A percentile compares a stretch with the other conserved stretches of the same genome.
phyloP scores from a whole-genome alignment of 306 rosid genomes.

The Pueraria montana region DNA sequence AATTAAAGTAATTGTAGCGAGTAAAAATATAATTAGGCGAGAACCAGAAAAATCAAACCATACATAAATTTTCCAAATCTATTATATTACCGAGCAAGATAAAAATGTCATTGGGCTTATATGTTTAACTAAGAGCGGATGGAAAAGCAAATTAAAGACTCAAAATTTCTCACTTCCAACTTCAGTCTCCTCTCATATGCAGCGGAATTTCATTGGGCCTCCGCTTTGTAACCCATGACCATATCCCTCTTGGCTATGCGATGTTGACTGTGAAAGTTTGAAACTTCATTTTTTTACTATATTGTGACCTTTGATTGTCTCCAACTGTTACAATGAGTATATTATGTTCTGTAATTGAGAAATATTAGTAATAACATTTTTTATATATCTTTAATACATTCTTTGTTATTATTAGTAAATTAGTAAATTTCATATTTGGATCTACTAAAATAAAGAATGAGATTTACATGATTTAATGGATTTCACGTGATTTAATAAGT shows the following conservation, averaged over 20 bases:
- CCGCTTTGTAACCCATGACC: neutral
- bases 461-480: neutral
- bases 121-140: neutral
- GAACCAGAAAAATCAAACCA: too few species aligned
- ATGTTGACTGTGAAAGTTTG: neutral
- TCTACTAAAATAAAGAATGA: too few species aligned
- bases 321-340: neutral
- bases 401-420: too few species aligned
- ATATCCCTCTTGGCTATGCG: neutral
- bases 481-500: neutral
- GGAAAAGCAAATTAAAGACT: neutral
- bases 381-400: too few species aligned
- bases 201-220: neutral
- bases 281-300: neutral
- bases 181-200: neutral
- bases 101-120: too few species aligned
- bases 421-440: too few species aligned
- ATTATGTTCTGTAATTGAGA: neutral
- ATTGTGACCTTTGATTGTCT: neutral
- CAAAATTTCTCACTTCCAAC: neutral
- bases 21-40: too few species aligned
- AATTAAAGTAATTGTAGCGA: too few species aligned
- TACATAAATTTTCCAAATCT: too few species aligned
- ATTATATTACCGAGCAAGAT: too few species aligned
- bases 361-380: too few species aligned